Percentiles rank a stretch among this genome's conserved stretches.
These are phyloP conservation scores for Acorus gramineus DNA, from an alignment of 106 monocot species.

Conservation along the genomic window DNA sequence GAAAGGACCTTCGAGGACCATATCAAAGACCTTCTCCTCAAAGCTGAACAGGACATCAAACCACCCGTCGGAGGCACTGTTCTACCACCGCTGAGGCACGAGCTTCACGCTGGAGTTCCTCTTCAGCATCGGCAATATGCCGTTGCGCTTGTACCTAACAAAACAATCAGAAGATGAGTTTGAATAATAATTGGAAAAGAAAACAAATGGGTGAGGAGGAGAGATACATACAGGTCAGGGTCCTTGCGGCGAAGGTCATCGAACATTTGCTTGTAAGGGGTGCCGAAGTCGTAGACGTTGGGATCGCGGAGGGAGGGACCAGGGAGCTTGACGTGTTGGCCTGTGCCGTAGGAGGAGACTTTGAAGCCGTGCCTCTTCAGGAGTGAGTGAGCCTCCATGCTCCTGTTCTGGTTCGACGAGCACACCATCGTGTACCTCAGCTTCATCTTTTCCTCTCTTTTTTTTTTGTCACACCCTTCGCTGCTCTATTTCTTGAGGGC, in stretches of 20 bases:
- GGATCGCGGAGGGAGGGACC: conserved; percentile 92
- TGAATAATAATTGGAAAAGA: background rate
- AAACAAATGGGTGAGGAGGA: background rate
- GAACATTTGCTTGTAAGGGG: conserved; percentile 80
- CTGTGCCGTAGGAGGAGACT: conserved; percentile 92
- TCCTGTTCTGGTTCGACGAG: conserved; percentile 98
- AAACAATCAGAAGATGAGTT: background rate
- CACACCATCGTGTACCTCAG: conserved; percentile 87
- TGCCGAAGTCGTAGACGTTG: conserved; percentile 93
- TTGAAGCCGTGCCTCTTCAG: conserved; percentile 70
- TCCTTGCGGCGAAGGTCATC: conserved; percentile 81
- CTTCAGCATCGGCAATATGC: conserved; percentile 89
- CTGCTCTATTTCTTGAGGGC: too few relatives aligned
- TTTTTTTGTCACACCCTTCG: background rate
- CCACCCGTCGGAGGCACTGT: conserved; percentile 64
- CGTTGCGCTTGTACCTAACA: conserved; percentile 80
- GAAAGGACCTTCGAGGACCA: conserved; percentile 61
- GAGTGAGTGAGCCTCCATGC: conserved; percentile 96
- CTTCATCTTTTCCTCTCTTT: conserved; percentile 18
- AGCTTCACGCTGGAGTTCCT: conserved; percentile 63
- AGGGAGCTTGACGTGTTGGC: conserved; percentile 91
- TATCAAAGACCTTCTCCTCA: conserved; percentile 93
- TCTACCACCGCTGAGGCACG: conserved; percentile 95
- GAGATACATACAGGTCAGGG: conserved; percentile 38
- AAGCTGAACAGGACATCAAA: conserved; percentile 84